Conservation (phyloP, 345 rosid species). For the Capsella bursapastoris region DNA sequence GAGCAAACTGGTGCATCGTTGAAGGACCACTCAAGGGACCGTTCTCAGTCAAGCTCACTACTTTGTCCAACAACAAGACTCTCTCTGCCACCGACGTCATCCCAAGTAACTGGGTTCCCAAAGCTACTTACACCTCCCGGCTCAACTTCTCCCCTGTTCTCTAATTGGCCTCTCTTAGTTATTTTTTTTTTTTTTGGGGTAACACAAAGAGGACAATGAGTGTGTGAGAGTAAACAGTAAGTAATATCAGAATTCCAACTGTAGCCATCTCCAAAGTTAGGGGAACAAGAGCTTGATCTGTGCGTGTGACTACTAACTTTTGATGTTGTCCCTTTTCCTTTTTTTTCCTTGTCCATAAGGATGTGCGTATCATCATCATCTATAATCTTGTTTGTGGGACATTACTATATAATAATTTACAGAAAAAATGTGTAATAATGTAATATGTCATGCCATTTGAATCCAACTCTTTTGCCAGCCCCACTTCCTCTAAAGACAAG, state of each 20-base stretch:
- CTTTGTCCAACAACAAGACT: constrained; percentile 65
- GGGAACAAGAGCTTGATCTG: constrained; percentile 50
- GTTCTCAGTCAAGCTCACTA: constrained; percentile 83
- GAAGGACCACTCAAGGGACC: constrained; percentile 88
- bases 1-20: constrained; percentile 83
- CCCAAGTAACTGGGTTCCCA: constrained; percentile 86
- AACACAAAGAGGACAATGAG: constrained; percentile 19
- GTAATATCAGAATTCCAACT: neutral
- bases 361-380: constrained; percentile 8
- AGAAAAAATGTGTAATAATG: neutral
- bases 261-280: constrained; percentile 58
- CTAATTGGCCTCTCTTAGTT: constrained; percentile 33
- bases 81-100: constrained; percentile 88
- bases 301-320: constrained; percentile 34
- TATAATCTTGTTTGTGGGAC: constrained; percentile 30
- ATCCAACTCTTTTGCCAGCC: constrained; percentile 22
- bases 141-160: constrained; percentile 68
- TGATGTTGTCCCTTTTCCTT: constrained; percentile 14
- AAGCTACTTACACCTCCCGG: constrained; percentile 89
- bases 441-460: neutral
- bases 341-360: constrained; percentile 14
- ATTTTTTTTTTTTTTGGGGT: constrained; percentile 13
- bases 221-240: constrained; percentile 3
- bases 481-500: constrained; percentile 2
- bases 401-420: constrained; percentile 20